Conservation (phyloP, 2,329 filamentous ascomycete species). For the Fusarium hainanense region DNA sequence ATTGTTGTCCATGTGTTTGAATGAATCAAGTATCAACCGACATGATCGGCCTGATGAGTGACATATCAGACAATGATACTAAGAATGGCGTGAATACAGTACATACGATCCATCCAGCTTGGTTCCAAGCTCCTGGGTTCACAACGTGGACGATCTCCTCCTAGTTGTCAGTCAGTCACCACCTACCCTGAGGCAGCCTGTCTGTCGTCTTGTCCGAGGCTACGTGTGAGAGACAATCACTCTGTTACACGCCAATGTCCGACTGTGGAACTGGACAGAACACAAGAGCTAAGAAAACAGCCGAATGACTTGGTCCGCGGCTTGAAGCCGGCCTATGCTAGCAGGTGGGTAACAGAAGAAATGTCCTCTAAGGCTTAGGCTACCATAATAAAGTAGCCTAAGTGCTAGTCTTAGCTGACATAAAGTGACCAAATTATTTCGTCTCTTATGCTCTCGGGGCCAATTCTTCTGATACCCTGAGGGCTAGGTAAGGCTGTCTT, state of each 20-base stretch:
- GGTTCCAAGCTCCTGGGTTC: constrained; percentile 26
- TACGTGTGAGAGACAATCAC: constrained; percentile 25
- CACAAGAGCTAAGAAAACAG: constrained; percentile 5
- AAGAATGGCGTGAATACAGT: neutral
- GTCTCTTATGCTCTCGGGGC: no score
- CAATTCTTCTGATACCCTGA: no score
- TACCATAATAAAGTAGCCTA: no score
- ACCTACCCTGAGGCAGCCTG: constrained; percentile 4
- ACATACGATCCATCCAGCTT: neutral
- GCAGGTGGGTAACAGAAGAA: no score
- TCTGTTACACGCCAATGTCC: constrained; percentile 41
- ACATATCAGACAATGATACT: constrained; percentile 4
- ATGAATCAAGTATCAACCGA: neutral
- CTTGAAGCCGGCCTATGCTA: neutral
- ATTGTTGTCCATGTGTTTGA: neutral
- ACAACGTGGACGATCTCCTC: neutral
- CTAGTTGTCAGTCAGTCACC: neutral
- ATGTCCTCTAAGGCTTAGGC: no score
- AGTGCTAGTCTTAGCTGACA: no score
- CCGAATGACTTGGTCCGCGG: constrained; percentile 4
- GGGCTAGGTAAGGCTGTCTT: neutral
- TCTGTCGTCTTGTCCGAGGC: neutral
- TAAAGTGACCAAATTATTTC: no score
- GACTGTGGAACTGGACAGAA: constrained; percentile 26
- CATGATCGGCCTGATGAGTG: neutral